These are phyloP conservation scores for Erythrobasidium yunnanense DNA, from an alignment of 768 basidiomycete genomes.

Conservation along the genomic window DNA sequence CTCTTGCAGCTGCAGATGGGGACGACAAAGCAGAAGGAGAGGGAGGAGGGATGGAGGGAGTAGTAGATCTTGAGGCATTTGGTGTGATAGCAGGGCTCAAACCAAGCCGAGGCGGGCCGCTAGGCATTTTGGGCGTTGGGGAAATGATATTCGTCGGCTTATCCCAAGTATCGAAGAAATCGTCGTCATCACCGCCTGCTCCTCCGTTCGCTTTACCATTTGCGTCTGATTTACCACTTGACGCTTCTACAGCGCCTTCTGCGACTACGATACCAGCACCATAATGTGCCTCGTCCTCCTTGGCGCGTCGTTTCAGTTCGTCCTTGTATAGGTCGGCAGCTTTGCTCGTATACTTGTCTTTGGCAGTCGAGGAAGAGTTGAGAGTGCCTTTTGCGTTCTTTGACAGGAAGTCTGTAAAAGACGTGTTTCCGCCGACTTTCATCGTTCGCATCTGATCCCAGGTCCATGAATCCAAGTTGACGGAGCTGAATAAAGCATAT, in stretches of 20 bases:
- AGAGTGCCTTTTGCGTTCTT: conserved; percentile 56
- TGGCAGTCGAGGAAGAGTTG: conserved; percentile 50
- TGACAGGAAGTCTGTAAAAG: conserved; percentile 75
- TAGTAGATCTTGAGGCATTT: conserved; percentile 50
- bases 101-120: conserved; percentile 38
- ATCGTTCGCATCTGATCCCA: conserved; percentile 79
- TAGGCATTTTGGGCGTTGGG: conserved; percentile 39
- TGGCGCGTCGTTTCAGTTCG: conserved; percentile 67
- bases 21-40: conserved; percentile 13
- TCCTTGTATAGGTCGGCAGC: conserved; percentile 84
- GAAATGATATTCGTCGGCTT: conserved; percentile 51
- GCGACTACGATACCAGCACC: conserved; percentile 43
- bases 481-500: conserved; percentile 53
- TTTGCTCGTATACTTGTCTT: conserved; percentile 78
- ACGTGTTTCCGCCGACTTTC: conserved; percentile 88
- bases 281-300: conserved; percentile 52
- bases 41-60: conserved; percentile 36
- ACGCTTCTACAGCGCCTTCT: conserved; percentile 61
- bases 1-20: too few species aligned
- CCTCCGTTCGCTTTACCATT: conserved; percentile 41
- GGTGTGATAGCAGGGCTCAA: conserved; percentile 47
- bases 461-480: conserved; percentile 92
- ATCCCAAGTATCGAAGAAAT: conserved; percentile 96
- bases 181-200: conserved; percentile 53
- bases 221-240: conserved; percentile 39